Base-by-base conservation (phyloP, 202 grass and related monocot genomes). In the Carex arenaria region DNA sequence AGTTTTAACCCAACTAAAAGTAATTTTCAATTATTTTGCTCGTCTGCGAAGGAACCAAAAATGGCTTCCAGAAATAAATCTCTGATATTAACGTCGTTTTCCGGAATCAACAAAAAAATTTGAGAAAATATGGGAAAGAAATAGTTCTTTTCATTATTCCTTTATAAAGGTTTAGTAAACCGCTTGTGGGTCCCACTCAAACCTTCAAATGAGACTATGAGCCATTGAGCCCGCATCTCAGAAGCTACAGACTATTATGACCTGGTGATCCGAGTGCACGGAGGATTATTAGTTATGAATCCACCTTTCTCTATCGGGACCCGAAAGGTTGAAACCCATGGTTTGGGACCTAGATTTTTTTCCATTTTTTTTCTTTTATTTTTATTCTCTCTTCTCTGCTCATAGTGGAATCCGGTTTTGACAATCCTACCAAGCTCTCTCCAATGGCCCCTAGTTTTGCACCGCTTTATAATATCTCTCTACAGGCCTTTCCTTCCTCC, bases 391-490 rank as follows among this genome's bases (percentile, higher is more conserved):
- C 15, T n/a, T 18, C 26, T 68, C 47, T 51, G 7, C 14, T 61
- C 36, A 47, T 1, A 78, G 74, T 55, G 64, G 71, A 76, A 64
- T 76, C 83, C 83, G 83, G 84, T 86, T 86, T 86, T 86, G 1
- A 80, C 51, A 68, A 67, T 62, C 30, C 84, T 78, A 54, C 61
- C 59, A 47, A 64, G 69, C 47, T 55, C 49, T 85, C 51, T 61
- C 20, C 43, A 42, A 86, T 89, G 83, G 87, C 87, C 87, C 87
- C 83, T 83, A 57, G 87, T 89, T 89, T 89, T 89, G 83, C 67
- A 32, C 56, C 26, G 0, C 70, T 54, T 70, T 75, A 64, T 89
- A 85, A 78, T 83, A 79, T 78, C 80, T 82, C 34, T 60, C 78
- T 2, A 47, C 42, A 32, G 23, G 14, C 75, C 51, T 80, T 42